A percentile compares a stretch with the other conserved stretches of the same genome.
These are phyloP conservation scores for Suhomyces canberraensis DNA, from an alignment of 805 yeast genomes.

Conservation along the genomic window DNA sequence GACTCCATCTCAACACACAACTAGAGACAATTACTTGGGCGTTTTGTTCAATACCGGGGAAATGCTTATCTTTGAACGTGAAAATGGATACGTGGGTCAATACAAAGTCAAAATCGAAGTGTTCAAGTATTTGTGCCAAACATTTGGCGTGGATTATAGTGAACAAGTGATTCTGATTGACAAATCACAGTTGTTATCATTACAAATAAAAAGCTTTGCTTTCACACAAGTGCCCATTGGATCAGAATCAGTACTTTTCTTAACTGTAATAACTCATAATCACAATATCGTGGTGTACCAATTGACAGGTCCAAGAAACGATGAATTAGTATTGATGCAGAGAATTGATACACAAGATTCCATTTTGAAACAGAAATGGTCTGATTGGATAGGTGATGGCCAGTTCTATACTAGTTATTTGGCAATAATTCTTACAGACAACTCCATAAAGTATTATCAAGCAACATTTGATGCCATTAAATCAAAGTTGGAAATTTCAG, in stretches of 20 bases:
- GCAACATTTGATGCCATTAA: slow-evolving; percentile 2
- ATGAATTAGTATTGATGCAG: not conserved
- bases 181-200: slow-evolving; percentile 16
- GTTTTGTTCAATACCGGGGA: slow-evolving; percentile 39
- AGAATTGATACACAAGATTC: slow-evolving; percentile 2
- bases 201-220: slow-evolving; percentile 27
- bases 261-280: slow-evolving; percentile 14
- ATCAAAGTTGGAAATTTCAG: not conserved
- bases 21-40: slow-evolving; percentile 29
- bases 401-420: slow-evolving; percentile 4
- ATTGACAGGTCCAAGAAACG: slow-evolving; percentile 2
- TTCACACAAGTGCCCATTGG: slow-evolving; percentile 15
- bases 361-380: slow-evolving; percentile 17
- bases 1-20: slow-evolving; percentile 23
- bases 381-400: slow-evolving; percentile 1
- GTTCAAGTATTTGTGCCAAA: slow-evolving; percentile 23
- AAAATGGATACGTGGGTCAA: slow-evolving; percentile 18
- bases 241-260: slow-evolving; percentile 4
- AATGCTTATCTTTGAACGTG: slow-evolving; percentile 28
- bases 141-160: slow-evolving; percentile 16
- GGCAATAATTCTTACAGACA: slow-evolving; percentile 14
- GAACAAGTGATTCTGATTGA: slow-evolving; percentile 19
- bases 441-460: slow-evolving; percentile 7
- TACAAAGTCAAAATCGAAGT: slow-evolving; percentile 24
- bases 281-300: slow-evolving; percentile 15